phyloP scores from a whole-genome alignment of 23 red algal genomes.

The Agarophyton chilense region DNA sequence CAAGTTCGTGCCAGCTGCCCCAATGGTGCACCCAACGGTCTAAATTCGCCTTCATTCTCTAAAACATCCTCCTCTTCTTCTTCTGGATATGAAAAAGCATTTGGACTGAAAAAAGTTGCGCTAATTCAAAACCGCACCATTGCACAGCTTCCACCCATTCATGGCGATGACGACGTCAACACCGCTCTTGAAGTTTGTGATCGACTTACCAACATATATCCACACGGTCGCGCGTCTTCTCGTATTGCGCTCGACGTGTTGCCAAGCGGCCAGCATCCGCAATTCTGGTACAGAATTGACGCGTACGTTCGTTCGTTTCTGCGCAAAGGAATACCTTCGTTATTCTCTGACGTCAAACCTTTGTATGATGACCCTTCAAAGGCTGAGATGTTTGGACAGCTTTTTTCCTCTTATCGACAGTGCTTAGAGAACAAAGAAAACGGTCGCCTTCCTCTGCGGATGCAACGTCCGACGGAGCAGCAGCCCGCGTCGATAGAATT shows the following conservation, averaged over 20 bases:
- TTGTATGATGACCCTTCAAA: slow-evolving; percentile 82
- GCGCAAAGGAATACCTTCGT: slow-evolving; percentile 70
- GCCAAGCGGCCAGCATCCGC: slow-evolving; percentile 28
- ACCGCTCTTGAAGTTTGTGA: slow-evolving; percentile 47
- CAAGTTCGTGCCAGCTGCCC: background rate
- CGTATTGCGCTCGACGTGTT: slow-evolving; percentile 54
- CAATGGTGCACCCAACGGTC: background rate
- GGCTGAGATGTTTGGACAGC: slow-evolving; percentile 46
- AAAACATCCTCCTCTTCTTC: background rate
- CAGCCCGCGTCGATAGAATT: background rate
- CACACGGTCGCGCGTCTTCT: slow-evolving; percentile 25
- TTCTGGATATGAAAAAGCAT: slow-evolving; percentile 1
- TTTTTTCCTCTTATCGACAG: slow-evolving; percentile 54
- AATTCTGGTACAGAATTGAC: slow-evolving; percentile 73
- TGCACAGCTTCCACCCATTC: slow-evolving; percentile 21
- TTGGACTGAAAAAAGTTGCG: slow-evolving; percentile 33
- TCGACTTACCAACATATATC: background rate
- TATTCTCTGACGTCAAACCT: slow-evolving; percentile 77
- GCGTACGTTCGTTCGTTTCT: slow-evolving; percentile 78
- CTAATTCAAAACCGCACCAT: slow-evolving; percentile 10
- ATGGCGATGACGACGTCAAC: background rate
- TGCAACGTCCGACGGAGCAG: background rate
- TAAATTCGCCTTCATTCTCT: background rate
- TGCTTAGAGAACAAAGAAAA: slow-evolving; percentile 13
- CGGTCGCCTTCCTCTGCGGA: slow-evolving; percentile 26